Evolutionary conservation across 768 basidiomycete genomes (phyloP), one percentile per base, ranked within the genome.

Genomic region (Lyophyllum decastes): DNA sequence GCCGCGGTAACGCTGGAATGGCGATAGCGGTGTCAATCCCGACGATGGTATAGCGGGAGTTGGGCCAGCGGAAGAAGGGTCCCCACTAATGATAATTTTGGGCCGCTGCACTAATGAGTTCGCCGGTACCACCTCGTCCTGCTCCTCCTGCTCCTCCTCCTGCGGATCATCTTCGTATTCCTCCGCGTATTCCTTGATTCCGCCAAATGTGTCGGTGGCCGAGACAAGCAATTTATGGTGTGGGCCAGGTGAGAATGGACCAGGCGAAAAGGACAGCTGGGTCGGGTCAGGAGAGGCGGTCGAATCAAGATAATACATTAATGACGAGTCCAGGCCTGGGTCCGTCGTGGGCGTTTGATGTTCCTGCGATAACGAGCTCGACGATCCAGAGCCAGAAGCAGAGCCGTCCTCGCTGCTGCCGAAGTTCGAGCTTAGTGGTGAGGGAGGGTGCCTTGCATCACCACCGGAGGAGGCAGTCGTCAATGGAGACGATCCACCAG

Each of bases 1-100:
- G 10, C 83, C 83, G 2, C 79, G 79, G 64, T 88, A 87, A 5
- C 79, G 78, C 27, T 78, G 80, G 55, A 70, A 75, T 2, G 81
- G 80, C 16, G 81, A 74, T 24, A 71, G 52, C 0, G 80, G 78
- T 16, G 79, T 76, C 59, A 62, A 44, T 65, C 68, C 22, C 69
- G 26, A 70, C 49, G 49, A 68, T 65, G 49, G 61, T 68, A 59
- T 75, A 76, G 60, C 76, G 62, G 55, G 78, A 73, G 16, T 66
- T 73, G 1, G 76, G 74, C 14, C 70, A 46, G 34, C 33, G 7
- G 58, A 22, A 14, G 62, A 59, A 6, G 54, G 7, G 59, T 48
- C 63, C 33, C 68, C 66, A 46, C 65, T 72, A 60, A 78, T 77
- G 59, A 78, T 63, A 49, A 80, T 76, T 17, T 65, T 75, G 0